These are phyloP conservation scores for Arthroderma sp. DNA, from an alignment of 2,329 filamentous ascomycete species.

Conservation along the genomic window DNA sequence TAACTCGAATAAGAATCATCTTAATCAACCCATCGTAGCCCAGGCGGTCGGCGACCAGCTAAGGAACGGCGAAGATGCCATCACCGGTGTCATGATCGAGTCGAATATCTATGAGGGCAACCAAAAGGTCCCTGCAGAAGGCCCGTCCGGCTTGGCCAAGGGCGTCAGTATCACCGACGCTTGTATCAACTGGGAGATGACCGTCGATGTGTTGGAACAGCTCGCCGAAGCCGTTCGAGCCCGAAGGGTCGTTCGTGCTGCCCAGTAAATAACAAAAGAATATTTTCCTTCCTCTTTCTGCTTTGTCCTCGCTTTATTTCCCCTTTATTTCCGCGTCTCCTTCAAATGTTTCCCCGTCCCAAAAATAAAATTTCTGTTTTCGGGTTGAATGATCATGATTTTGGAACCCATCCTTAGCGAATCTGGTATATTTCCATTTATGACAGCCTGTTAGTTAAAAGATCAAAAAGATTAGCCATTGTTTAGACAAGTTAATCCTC, in stretches of 20 bases:
- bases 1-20: slow-evolving; percentile 91
- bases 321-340: neutral
- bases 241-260: slow-evolving; percentile 43
- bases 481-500: neutral
- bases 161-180: slow-evolving; percentile 95
- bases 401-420: neutral
- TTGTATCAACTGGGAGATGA: slow-evolving; percentile 87
- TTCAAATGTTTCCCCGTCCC: neutral
- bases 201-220: slow-evolving; percentile 67
- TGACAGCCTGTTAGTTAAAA: neutral
- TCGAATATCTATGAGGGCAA: slow-evolving; percentile 89
- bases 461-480: neutral
- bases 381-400: neutral
- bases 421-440: neutral
- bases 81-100: slow-evolving; percentile 99
- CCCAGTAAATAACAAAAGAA: neutral
- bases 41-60: slow-evolving; percentile 72
- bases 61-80: slow-evolving; percentile 63
- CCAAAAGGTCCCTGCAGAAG: slow-evolving; percentile 84
- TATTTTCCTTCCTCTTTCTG: slow-evolving; percentile 1
- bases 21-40: slow-evolving; percentile 92
- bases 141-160: slow-evolving; percentile 73
- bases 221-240: slow-evolving; percentile 71
- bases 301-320: neutral
- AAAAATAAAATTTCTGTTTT: neutral